Evolutionary conservation across 2,329 filamentous ascomycete species (phyloP).

Genomic region (Pyrenophora seminiperda): DNA sequence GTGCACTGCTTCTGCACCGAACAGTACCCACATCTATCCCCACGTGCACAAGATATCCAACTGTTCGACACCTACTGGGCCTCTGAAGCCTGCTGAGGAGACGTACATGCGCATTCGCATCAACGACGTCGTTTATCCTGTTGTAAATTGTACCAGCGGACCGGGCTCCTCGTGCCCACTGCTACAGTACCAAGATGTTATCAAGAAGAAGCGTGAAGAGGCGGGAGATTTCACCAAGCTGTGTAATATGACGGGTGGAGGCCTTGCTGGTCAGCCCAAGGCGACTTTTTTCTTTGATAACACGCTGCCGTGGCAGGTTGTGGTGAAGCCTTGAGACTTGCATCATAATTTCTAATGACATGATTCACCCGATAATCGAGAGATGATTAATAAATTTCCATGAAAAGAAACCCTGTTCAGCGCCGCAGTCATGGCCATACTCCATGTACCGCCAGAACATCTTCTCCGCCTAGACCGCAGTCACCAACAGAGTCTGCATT

Average conservation of each 20-base stretch:
- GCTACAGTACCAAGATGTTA: slow-evolving; percentile 42
- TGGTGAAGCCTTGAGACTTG: slow-evolving; percentile 32
- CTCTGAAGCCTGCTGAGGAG: slow-evolving; percentile 23
- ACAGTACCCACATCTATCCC: slow-evolving; percentile 3
- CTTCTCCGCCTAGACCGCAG: neutral
- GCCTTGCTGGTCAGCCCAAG: slow-evolving; percentile 17
- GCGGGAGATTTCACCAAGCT: slow-evolving; percentile 58
- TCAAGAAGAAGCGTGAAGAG: slow-evolving; percentile 51
- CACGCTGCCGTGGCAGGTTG: slow-evolving; percentile 27
- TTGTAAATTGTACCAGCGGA: slow-evolving; percentile 61
- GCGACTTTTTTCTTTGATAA: slow-evolving; percentile 38
- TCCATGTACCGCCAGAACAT: neutral
- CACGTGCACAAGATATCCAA: slow-evolving; percentile 5
- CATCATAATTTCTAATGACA: neutral
- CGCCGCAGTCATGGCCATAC: neutral
- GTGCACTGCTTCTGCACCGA: slow-evolving; percentile 47
- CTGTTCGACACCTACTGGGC: neutral
- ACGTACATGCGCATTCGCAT: slow-evolving; percentile 4
- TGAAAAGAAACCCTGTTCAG: neutral
- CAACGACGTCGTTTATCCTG: slow-evolving; percentile 55
- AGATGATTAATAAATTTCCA: neutral
- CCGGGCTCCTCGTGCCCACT: slow-evolving; percentile 52
- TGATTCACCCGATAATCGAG: neutral
- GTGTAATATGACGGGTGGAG: slow-evolving; percentile 44
- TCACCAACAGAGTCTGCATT: neutral